Evolutionary conservation across 2,329 filamentous ascomycete genomes (phyloP).

Genomic region (Verticillium tricorpus): DNA sequence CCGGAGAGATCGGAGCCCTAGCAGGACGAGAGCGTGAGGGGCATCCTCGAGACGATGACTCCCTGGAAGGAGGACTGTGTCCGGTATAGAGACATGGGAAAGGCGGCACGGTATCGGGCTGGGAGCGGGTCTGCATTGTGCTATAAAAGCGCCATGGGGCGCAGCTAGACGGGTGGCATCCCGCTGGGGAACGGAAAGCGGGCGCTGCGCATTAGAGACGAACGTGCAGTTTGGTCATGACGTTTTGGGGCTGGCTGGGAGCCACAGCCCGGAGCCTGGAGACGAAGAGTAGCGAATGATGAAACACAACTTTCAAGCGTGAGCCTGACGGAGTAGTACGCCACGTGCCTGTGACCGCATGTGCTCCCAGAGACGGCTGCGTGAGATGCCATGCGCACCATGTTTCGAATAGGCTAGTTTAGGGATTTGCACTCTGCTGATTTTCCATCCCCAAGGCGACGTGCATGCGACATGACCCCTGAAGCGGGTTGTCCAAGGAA

Average conservation of each 20-base stretch:
- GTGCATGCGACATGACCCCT: too few relatives aligned
- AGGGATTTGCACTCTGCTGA: too few relatives aligned
- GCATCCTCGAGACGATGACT: neutral
- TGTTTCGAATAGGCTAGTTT: too few relatives aligned
- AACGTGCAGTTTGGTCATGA: neutral
- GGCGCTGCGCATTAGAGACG: neutral
- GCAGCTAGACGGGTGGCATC: neutral
- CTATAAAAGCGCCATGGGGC: neutral
- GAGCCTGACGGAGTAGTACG: neutral
- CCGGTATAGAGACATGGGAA: neutral
- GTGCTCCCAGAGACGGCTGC: too few relatives aligned
- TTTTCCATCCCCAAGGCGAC: too few relatives aligned
- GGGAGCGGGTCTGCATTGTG: neutral
- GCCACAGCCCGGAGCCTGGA: neutral
- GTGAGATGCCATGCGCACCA: too few relatives aligned
- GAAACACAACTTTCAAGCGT: neutral
- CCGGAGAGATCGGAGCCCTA: constrained; percentile 7
- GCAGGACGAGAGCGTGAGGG: constrained; percentile 1
- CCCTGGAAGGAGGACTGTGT: neutral
- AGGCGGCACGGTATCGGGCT: neutral
- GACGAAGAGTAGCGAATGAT: neutral
- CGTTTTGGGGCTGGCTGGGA: neutral
- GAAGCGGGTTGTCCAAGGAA: too few relatives aligned
- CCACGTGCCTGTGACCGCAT: neutral
- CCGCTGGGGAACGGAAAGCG: neutral